phyloP scores from a whole-genome alignment of 768 basidiomycete genomes.

The Hygrocybe coccinea region DNA sequence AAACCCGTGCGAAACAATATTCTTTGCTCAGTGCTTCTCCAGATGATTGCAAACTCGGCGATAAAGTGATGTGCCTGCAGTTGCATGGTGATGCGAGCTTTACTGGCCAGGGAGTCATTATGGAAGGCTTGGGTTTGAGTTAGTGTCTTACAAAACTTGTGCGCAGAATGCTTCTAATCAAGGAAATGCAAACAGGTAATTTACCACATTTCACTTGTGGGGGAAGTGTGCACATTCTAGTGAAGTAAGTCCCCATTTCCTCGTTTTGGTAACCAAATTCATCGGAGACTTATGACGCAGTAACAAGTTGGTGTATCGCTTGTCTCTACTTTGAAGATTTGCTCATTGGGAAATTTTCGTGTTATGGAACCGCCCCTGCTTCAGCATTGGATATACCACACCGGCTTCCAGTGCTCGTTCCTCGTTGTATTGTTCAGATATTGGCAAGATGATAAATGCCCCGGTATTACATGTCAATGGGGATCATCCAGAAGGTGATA shows the following conservation, averaged over 20 bases:
- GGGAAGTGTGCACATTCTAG: conserved; percentile 85
- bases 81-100: conserved; percentile 92
- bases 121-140: conserved; percentile 85
- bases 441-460: conserved; percentile 86
- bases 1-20: conserved; percentile 88
- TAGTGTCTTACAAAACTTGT: conserved; percentile 21
- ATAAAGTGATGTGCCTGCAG: conserved; percentile 82
- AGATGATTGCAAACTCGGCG: conserved; percentile 50
- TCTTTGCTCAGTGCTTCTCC: conserved; percentile 65
- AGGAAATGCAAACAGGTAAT: conserved; percentile 46
- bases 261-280: background rate
- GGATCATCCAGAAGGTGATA: conserved; percentile 76
- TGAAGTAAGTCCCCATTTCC: conserved; percentile 56
- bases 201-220: conserved; percentile 90
- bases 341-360: too few species aligned
- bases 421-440: conserved; percentile 81
- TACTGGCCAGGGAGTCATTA: conserved; percentile 84
- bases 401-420: conserved; percentile 81
- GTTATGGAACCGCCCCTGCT: too few species aligned
- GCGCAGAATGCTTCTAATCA: background rate
- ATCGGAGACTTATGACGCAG: background rate
- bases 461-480: conserved; percentile 91
- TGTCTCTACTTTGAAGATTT: background rate
- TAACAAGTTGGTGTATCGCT: conserved; percentile 2
- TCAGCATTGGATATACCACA: conserved; percentile 87